Conservation (phyloP, 768 basidiomycete genomes). For the Amanita thiersii region DNA sequence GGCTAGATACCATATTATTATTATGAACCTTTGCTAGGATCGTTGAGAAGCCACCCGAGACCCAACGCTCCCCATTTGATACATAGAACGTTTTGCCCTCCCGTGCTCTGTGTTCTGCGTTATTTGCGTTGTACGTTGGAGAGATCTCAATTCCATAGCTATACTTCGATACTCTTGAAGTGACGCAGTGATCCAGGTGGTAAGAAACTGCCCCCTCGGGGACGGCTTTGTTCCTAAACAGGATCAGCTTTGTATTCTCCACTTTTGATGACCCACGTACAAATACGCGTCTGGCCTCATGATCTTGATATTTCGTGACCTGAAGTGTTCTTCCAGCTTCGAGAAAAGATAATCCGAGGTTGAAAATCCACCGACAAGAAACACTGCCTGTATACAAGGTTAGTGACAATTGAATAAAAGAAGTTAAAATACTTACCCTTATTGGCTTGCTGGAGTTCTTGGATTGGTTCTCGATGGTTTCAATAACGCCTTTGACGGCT, state of each 20-base stretch:
- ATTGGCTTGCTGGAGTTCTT: neutral
- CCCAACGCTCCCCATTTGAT: constrained; percentile 4
- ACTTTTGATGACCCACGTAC: constrained; percentile 16
- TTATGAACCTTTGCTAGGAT: constrained; percentile 9
- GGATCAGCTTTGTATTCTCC: neutral
- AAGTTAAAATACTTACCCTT: neutral
- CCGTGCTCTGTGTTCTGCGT: constrained; percentile 10
- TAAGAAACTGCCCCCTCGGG: constrained; percentile 17
- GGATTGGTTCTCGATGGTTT: neutral
- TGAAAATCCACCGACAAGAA: constrained; percentile 46
- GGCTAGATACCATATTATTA: neutral
- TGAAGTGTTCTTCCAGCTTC: constrained; percentile 27
- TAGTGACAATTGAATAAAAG: neutral
- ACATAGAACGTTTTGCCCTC: neutral
- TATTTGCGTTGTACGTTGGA: constrained; percentile 6
- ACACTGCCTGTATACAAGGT: constrained; percentile 23
- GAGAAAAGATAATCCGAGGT: constrained; percentile 39
- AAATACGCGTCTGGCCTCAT: constrained; percentile 37
- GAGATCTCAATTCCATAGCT: constrained; percentile 11
- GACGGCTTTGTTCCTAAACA: constrained; percentile 20
- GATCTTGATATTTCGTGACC: constrained; percentile 23
- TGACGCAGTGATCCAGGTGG: constrained; percentile 12
- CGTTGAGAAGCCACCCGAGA: constrained; percentile 9
- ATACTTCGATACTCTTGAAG: constrained; percentile 10
- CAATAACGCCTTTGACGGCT: neutral